Evolutionary conservation across 2,329 filamentous ascomycete genomes (phyloP).

Genomic region (Colletotrichum tanaceti): DNA sequence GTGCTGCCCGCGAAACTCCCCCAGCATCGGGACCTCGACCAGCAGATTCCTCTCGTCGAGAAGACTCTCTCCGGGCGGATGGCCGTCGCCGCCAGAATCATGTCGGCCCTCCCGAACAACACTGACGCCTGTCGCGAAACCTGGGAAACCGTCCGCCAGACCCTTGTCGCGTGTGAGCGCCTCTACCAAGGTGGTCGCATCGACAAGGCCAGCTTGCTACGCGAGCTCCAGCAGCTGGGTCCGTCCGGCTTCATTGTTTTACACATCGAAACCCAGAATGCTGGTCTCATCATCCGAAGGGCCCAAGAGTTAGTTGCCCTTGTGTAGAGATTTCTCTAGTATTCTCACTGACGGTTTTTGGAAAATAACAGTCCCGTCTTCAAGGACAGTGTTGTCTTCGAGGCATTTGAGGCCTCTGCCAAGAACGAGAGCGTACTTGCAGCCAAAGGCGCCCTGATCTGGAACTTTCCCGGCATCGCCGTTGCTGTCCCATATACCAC

Average conservation of each 20-base stretch:
- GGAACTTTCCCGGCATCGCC: constrained; percentile 69
- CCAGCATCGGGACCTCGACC: constrained; percentile 23
- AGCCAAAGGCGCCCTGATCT: constrained; percentile 62
- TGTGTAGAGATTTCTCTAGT: not conserved
- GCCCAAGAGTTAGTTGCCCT: constrained; percentile 44
- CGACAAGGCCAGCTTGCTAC: constrained; percentile 23
- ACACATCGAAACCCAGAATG: constrained; percentile 46
- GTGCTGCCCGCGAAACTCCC: constrained; percentile 33
- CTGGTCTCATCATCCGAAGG: constrained; percentile 47
- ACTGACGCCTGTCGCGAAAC: not conserved
- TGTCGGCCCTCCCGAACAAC: constrained; percentile 14
- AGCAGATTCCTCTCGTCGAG: constrained; percentile 24
- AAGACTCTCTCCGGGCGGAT: constrained; percentile 14
- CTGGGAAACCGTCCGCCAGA: constrained; percentile 20
- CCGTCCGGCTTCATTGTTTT: constrained; percentile 25
- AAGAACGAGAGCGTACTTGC: constrained; percentile 63
- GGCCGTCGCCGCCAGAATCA: constrained; percentile 21
- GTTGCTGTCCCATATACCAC: constrained; percentile 57
- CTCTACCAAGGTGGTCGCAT: constrained; percentile 24
- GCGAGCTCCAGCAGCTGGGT: constrained; percentile 10
- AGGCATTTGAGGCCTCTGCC: constrained; percentile 71
- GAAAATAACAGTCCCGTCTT: constrained; percentile 41
- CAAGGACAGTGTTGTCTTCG: constrained; percentile 53
- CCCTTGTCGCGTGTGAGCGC: constrained; percentile 13
- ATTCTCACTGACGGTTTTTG: not conserved